phyloP scores from a whole-genome alignment of 495 filamentous ascomycete genomes.

The Penicillium maclennaniae region DNA sequence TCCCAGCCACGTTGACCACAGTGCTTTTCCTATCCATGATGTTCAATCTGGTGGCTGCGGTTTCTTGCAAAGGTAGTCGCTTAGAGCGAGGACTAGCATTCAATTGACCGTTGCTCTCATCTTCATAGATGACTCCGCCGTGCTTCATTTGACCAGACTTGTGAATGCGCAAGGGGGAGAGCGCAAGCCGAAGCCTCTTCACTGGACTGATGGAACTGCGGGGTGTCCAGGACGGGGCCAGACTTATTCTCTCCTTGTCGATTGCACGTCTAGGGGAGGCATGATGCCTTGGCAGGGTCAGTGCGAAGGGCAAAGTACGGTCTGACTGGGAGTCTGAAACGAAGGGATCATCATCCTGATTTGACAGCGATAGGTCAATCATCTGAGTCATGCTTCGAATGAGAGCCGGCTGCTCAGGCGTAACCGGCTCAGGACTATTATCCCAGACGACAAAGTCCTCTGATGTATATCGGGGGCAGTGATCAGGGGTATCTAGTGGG shows the following conservation, averaged over 20 bases:
- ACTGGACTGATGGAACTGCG: background rate
- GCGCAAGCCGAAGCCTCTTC: slow-evolving; percentile 13
- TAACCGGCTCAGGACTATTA: background rate
- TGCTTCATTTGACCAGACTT: slow-evolving; percentile 7
- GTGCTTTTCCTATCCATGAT: background rate
- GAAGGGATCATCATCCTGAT: slow-evolving; percentile 25
- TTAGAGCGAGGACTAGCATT: slow-evolving; percentile 11
- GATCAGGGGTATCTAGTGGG: background rate
- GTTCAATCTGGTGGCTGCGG: slow-evolving; percentile 10
- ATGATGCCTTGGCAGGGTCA: background rate
- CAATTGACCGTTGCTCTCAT: background rate
- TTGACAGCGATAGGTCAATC: slow-evolving; percentile 22
- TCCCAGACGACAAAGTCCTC: background rate
- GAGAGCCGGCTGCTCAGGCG: slow-evolving; percentile 13
- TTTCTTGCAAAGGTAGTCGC: slow-evolving; percentile 23
- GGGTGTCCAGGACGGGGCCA: background rate
- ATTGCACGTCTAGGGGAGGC: background rate
- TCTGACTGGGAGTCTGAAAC: slow-evolving; percentile 13
- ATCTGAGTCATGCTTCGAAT: slow-evolving; percentile 23
- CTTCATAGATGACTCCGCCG: background rate
- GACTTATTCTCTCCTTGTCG: background rate
- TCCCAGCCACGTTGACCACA: background rate
- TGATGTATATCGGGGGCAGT: background rate
- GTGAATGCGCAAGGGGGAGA: slow-evolving; percentile 26
- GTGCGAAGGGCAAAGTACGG: background rate